phyloP scores from a whole-genome alignment of 2,329 filamentous ascomycete species.

The Diplodia scrobiculata region DNA sequence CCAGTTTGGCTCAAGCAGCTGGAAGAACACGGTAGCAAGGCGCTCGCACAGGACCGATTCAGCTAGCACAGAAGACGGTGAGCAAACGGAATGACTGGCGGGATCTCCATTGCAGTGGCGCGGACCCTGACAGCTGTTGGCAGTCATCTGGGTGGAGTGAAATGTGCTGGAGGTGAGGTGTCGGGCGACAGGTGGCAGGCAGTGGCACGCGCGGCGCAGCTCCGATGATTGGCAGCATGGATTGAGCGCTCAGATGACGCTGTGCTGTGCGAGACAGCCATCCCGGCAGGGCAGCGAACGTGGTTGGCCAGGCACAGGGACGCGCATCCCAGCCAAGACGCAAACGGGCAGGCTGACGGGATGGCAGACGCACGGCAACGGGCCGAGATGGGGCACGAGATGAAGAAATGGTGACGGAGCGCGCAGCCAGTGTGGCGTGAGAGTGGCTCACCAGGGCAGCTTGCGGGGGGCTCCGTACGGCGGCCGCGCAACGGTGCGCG shows the following conservation, averaged over 20 bases:
- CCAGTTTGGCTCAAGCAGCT: neutral
- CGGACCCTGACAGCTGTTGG: constrained; percentile 11
- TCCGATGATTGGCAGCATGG: neutral
- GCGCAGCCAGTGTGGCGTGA: neutral
- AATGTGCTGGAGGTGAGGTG: constrained; percentile 21
- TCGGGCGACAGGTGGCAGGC: constrained; percentile 6
- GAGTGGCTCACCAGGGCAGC: neutral
- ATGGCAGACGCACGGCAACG: neutral
- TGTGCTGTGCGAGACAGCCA: constrained; percentile 12
- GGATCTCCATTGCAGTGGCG: neutral
- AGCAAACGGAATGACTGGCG: neutral
- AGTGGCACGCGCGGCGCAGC: constrained; percentile 10
- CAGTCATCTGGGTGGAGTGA: constrained; percentile 1
- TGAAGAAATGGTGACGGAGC: constrained; percentile 21
- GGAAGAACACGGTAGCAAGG: neutral
- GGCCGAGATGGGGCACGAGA: constrained; percentile 19
- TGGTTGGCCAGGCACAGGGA: constrained; percentile 8
- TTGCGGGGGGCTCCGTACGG: neutral
- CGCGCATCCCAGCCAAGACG: neutral
- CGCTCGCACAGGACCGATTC: neutral
- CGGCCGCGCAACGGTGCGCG: constrained; percentile 1
- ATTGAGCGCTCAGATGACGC: constrained; percentile 18
- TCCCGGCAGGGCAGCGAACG: constrained; percentile 9
- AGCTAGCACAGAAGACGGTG: neutral
- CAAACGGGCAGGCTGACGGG: neutral